phyloP scores from a whole-genome alignment of 768 basidiomycete genomes.

The Leccinellum albellum region DNA sequence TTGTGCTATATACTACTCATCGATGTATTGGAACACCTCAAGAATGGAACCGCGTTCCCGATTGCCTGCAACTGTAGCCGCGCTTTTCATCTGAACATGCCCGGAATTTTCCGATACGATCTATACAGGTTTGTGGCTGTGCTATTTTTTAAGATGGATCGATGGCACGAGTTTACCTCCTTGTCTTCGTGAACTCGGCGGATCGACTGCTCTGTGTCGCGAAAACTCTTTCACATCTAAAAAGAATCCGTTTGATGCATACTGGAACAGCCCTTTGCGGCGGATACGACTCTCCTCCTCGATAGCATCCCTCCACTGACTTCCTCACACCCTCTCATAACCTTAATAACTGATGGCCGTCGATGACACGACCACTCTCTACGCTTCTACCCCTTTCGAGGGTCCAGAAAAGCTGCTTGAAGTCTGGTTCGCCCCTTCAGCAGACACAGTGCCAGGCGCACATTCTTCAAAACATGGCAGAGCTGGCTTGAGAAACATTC shows the following conservation, averaged over 20 bases:
- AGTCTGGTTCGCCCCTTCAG: conserved; percentile 91
- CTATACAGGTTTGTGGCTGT: conserved; percentile 29
- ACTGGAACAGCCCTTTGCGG: conserved; percentile 34
- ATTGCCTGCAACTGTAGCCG: not conserved
- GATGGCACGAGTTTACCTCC: not conserved
- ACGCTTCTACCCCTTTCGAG: conserved; percentile 65
- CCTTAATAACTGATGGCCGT: conserved; percentile 21
- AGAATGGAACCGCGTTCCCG: not conserved
- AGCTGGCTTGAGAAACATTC: conserved; percentile 73
- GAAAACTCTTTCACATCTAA: conserved; percentile 9
- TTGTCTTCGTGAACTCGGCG: conserved; percentile 17
- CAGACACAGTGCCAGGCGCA: conserved; percentile 52
- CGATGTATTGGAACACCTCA: not conserved
- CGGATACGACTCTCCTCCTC: conserved; percentile 38
- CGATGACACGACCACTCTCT: conserved; percentile 19
- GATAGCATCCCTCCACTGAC: conserved; percentile 42
- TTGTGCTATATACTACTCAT: not conserved
- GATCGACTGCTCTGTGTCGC: conserved; percentile 17
- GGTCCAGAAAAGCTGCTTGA: conserved; percentile 95
- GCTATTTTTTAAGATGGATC: conserved; percentile 9
- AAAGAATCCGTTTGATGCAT: conserved; percentile 42
- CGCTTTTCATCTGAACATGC: not conserved
- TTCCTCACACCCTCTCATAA: not conserved
- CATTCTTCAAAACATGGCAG: conserved; percentile 38
- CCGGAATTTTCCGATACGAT: conserved; percentile 11